Percentiles rank a stretch among this genome's conserved stretches.
These are phyloP conservation scores for Hymenoscyphus fructigenus DNA, from an alignment of 2,329 filamentous ascomycete species.

Conservation along the genomic window DNA sequence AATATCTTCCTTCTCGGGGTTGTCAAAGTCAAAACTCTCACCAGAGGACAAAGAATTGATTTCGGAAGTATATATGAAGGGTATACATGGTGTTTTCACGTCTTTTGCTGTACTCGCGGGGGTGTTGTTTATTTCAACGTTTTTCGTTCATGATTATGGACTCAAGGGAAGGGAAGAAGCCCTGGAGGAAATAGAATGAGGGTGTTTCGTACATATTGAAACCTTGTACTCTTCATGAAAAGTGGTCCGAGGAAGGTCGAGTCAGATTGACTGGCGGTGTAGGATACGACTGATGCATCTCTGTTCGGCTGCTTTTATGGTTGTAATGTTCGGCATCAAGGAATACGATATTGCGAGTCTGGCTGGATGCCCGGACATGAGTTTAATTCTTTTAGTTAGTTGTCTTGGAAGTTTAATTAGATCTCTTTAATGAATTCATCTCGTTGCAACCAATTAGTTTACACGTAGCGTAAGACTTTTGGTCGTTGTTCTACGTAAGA, in stretches of 20 bases:
- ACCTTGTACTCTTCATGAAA: neutral
- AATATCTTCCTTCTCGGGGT: slow-evolving; percentile 6
- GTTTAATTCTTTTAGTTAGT: no score
- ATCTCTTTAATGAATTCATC: no score
- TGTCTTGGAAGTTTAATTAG: no score
- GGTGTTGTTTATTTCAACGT: neutral
- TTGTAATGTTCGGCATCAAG: neutral
- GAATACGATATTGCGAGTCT: neutral
- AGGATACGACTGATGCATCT: neutral
- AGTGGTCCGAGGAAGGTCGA: neutral
- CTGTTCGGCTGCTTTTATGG: neutral
- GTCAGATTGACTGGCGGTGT: neutral
- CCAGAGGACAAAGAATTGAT: slow-evolving; percentile 10
- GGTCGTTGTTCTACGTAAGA: no score
- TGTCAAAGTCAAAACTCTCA: slow-evolving; percentile 1
- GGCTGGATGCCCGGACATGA: no score
- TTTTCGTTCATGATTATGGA: neutral
- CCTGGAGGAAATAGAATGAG: neutral
- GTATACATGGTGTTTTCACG: slow-evolving; percentile 30
- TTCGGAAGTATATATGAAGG: slow-evolving; percentile 30
- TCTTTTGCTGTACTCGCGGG: slow-evolving; percentile 3
- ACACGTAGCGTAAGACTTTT: no score
- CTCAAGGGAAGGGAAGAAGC: neutral
- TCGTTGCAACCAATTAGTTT: no score
- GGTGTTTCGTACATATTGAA: neutral